phyloP scores from a whole-genome alignment of 2,329 filamentous ascomycete genomes.

The Aspergillus novofumigatus region DNA sequence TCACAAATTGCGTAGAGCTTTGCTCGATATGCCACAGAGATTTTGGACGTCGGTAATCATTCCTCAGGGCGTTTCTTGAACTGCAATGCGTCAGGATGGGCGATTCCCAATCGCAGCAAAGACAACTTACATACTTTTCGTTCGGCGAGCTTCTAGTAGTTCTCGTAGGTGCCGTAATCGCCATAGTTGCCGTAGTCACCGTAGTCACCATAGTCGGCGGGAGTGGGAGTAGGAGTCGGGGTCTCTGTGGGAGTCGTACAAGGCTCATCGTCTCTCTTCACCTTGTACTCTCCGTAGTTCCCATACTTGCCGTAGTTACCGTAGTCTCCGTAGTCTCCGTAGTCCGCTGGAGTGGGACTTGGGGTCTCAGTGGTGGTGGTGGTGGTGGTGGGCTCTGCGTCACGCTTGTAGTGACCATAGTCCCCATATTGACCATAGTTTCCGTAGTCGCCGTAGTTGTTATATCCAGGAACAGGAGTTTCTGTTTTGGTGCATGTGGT shows the following conservation, averaged over 20 bases:
- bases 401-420: slow-evolving; percentile 8
- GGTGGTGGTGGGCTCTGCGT: neutral
- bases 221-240: slow-evolving; percentile 1
- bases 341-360: neutral
- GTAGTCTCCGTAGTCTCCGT: slow-evolving; percentile 4
- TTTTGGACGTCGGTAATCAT: neutral
- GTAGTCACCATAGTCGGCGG: neutral
- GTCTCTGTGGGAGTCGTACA: neutral
- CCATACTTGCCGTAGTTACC: slow-evolving; percentile 17
- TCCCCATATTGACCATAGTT: slow-evolving; percentile 9
- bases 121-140: neutral
- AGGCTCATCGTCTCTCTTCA: slow-evolving; percentile 3
- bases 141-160: neutral
- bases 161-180: slow-evolving; percentile 9
- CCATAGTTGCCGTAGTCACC: slow-evolving; percentile 7
- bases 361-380: neutral
- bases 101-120: neutral
- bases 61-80: neutral
- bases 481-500: neutral
- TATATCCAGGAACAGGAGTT: slow-evolving; percentile 1
- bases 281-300: slow-evolving; percentile 1
- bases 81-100: neutral
- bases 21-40: neutral
- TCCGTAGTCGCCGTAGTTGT: slow-evolving; percentile 1
- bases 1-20: too few relatives aligned